Evolutionary conservation across 2,329 filamentous ascomycete genomes (phyloP).

Genomic region (Penicillium decumbens): DNA sequence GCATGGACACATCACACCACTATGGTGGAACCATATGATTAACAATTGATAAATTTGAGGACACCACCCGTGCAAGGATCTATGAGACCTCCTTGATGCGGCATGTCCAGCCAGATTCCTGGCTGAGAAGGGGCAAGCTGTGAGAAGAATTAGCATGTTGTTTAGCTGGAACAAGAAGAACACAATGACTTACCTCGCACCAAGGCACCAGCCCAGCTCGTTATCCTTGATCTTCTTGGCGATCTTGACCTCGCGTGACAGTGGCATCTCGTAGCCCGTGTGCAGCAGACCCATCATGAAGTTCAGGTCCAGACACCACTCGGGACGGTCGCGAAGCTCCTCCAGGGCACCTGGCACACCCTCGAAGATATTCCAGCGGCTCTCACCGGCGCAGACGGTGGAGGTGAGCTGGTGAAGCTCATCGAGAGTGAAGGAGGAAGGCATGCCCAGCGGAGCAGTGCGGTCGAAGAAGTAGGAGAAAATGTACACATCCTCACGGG

Average conservation of each 20-base stretch:
- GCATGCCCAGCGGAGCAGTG: constrained; percentile 89
- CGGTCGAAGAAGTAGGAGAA: constrained; percentile 99
- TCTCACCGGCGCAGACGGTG: constrained; percentile 75
- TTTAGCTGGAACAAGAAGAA: neutral
- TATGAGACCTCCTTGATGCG: constrained; percentile 71
- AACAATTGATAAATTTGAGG: constrained; percentile 17
- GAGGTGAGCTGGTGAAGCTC: constrained; percentile 83
- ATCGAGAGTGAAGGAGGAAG: constrained; percentile 88
- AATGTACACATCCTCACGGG: constrained; percentile 86
- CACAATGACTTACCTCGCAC: constrained; percentile 68
- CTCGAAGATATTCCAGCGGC: constrained; percentile 74
- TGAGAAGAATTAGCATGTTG: constrained; percentile 21
- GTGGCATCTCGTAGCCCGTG: constrained; percentile 96
- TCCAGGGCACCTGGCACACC: constrained; percentile 70
- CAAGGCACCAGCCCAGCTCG: constrained; percentile 95
- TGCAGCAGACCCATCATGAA: constrained; percentile 93
- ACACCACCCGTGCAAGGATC: constrained; percentile 13
- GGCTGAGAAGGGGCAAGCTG: constrained; percentile 76
- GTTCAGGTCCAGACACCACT: constrained; percentile 91
- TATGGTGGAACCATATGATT: constrained; percentile 22
- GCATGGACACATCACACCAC: constrained; percentile 26
- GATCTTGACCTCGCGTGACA: constrained; percentile 92
- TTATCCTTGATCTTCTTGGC: constrained; percentile 98
- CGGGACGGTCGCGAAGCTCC: constrained; percentile 75
- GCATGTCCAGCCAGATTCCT: constrained; percentile 85